Evolutionary conservation across 129 eudicot genomes (phyloP).

Genomic region (Gnaphalium uliginosum): DNA sequence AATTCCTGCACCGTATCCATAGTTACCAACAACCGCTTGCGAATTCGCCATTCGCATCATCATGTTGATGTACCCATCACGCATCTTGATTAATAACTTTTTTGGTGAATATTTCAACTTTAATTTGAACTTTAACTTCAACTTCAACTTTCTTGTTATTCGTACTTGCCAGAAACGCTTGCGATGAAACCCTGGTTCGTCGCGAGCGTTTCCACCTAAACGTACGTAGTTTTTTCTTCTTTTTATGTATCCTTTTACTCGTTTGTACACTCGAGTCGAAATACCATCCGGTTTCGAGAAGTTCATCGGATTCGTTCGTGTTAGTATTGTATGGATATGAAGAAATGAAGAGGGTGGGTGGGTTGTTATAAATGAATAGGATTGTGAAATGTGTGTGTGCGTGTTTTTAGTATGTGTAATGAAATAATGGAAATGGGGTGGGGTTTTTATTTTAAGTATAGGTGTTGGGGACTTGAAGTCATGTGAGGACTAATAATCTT

Average conservation of each 20-base stretch:
- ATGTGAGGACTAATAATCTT: not conserved
- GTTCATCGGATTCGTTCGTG: not conserved
- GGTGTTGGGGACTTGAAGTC: not conserved
- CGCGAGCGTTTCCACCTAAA: constrained; percentile 26
- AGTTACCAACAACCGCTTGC: constrained; percentile 15
- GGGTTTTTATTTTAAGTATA: not conserved
- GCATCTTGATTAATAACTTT: constrained; percentile 35
- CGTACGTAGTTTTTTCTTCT: constrained; percentile 58
- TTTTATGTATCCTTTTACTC: constrained; percentile 63
- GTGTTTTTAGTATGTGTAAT: not conserved
- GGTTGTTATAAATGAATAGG: not conserved
- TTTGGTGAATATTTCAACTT: constrained; percentile 37
- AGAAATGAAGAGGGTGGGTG: not conserved
- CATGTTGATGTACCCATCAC: constrained; percentile 43
- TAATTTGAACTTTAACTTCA: constrained; percentile 39
- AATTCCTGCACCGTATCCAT: constrained; percentile 19
- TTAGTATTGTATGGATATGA: not conserved
- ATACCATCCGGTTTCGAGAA: constrained; percentile 49
- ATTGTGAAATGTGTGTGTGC: not conserved
- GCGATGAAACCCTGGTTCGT: constrained; percentile 18
- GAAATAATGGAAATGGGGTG: not conserved
- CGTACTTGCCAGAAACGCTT: constrained; percentile 35
- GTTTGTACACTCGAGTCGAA: constrained; percentile 50
- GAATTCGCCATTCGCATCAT: constrained; percentile 46
- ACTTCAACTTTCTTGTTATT: constrained; percentile 28